Percentiles rank a stretch among this genome's conserved stretches.
phyloP scores from a whole-genome alignment of 345 rosid genomes.

The Ailanthus altissimus region DNA sequence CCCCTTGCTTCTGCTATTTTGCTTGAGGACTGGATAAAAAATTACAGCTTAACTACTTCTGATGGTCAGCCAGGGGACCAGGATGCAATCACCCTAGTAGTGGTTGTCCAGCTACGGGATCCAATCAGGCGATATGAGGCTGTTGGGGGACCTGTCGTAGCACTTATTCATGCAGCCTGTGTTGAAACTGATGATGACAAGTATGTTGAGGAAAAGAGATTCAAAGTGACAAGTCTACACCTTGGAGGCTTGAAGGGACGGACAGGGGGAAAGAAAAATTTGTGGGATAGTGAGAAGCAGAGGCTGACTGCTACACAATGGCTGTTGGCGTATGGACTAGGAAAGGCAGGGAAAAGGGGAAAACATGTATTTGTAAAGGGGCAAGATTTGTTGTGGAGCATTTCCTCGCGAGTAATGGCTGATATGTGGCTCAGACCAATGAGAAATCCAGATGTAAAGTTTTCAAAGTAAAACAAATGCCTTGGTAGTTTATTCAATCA shows the following conservation, averaged over 20 bases:
- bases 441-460: slow-evolving; percentile 85
- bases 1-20: slow-evolving; percentile 60
- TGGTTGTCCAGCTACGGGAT: slow-evolving; percentile 70
- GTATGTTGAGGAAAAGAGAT: slow-evolving; percentile 51
- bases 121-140: slow-evolving; percentile 86
- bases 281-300: slow-evolving; percentile 67
- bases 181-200: slow-evolving; percentile 33
- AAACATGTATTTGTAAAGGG: slow-evolving; percentile 45
- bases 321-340: slow-evolving; percentile 72
- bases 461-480: slow-evolving; percentile 34
- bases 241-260: slow-evolving; percentile 61
- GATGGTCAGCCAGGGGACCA: slow-evolving; percentile 32
- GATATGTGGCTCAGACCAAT: slow-evolving; percentile 93
- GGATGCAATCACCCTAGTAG: slow-evolving; percentile 45
- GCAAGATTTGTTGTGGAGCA: slow-evolving; percentile 74
- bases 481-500: not conserved
- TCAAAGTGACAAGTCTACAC: slow-evolving; percentile 63
- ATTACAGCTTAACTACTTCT: slow-evolving; percentile 23
- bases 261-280: slow-evolving; percentile 45
- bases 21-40: slow-evolving; percentile 67
- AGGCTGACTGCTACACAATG: slow-evolving; percentile 88
- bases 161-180: slow-evolving; percentile 50
- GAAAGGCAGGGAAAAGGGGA: slow-evolving; percentile 59
- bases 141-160: slow-evolving; percentile 78
- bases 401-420: slow-evolving; percentile 88